Evolutionary conservation across 371 early-diverging fungal genomes (phyloP).

Genomic region (Apophysomyces variabilis): DNA sequence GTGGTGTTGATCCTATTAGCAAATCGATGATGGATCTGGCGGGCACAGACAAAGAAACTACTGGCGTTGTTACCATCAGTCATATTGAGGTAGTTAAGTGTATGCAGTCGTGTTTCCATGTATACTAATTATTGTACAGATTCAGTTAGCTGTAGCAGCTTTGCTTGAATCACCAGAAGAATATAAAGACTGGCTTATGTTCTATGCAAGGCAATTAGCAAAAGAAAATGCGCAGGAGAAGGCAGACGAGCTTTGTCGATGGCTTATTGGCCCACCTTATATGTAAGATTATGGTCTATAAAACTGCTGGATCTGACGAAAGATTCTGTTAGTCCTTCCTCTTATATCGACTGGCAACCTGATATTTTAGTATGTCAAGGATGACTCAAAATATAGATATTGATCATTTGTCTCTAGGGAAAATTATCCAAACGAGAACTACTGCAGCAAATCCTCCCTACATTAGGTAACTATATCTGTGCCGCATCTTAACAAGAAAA

Average conservation of each 20-base stretch:
- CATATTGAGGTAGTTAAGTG: conserved; percentile 35
- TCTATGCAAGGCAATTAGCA: conserved; percentile 73
- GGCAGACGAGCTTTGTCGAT: conserved; percentile 74
- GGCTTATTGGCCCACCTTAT: conserved; percentile 66
- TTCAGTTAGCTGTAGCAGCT: conserved; percentile 64
- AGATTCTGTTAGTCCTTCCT: conserved; percentile 12
- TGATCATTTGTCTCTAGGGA: conserved; percentile 15
- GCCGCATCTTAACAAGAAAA: not conserved
- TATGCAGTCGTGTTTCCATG: not conserved
- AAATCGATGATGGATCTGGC: conserved; percentile 30
- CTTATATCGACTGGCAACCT: conserved; percentile 43
- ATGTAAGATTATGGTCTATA: conserved; percentile 32
- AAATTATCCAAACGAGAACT: conserved; percentile 45
- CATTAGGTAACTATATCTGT: conserved; percentile 18
- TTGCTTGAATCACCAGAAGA: conserved; percentile 66
- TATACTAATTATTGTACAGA: conserved; percentile 34
- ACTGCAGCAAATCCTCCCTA: conserved; percentile 40
- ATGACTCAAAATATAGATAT: not conserved
- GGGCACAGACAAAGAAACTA: conserved; percentile 22
- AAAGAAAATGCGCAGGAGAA: conserved; percentile 67
- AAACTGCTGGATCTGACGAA: not conserved
- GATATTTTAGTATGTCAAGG: conserved; percentile 32
- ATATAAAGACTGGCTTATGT: conserved; percentile 65
- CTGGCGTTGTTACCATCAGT: conserved; percentile 34
- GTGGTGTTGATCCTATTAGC: conserved; percentile 32